Percentiles rank a stretch among this genome's conserved stretches.
These are phyloP conservation scores for Apiospora aurea DNA, from an alignment of 2,329 filamentous ascomycete genomes.

Conservation along the genomic window DNA sequence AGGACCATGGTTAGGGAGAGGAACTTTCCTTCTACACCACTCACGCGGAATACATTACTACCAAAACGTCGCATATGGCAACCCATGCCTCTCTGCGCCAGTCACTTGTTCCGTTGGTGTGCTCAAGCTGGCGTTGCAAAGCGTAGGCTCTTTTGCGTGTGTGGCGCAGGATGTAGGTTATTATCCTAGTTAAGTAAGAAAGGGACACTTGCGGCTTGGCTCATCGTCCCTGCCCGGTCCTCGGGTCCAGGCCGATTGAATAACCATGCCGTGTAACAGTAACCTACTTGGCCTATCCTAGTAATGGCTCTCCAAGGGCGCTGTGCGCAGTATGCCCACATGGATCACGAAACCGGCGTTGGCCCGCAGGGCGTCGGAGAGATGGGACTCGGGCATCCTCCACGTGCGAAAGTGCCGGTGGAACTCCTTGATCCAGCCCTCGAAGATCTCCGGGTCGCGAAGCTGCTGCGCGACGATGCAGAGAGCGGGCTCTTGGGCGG, in stretches of 20 bases:
- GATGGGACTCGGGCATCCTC: slow-evolving; percentile 71
- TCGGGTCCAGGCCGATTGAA: neutral
- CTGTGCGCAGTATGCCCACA: slow-evolving; percentile 67
- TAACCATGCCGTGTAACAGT: neutral
- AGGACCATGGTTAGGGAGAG: too few species aligned
- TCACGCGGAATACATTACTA: too few species aligned
- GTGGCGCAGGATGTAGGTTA: neutral
- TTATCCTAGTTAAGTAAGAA: too few species aligned
- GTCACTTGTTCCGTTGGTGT: too few species aligned
- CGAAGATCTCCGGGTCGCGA: slow-evolving; percentile 83
- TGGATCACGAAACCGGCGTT: slow-evolving; percentile 84
- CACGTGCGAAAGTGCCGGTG: slow-evolving; percentile 73
- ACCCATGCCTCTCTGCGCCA: too few species aligned
- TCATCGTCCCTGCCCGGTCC: neutral
- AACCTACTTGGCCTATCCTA: neutral
- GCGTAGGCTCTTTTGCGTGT: too few species aligned
- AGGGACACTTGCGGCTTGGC: neutral
- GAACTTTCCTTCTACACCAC: too few species aligned
- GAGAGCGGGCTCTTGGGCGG: slow-evolving; percentile 59
- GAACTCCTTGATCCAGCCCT: slow-evolving; percentile 79
- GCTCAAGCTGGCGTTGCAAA: too few species aligned
- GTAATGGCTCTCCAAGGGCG: slow-evolving; percentile 17
- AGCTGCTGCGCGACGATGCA: slow-evolving; percentile 91
- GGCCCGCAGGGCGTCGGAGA: slow-evolving; percentile 66
- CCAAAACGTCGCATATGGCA: too few species aligned